phyloP scores from a whole-genome alignment of 2,329 filamentous ascomycete species.

The Penicillium sp. region DNA sequence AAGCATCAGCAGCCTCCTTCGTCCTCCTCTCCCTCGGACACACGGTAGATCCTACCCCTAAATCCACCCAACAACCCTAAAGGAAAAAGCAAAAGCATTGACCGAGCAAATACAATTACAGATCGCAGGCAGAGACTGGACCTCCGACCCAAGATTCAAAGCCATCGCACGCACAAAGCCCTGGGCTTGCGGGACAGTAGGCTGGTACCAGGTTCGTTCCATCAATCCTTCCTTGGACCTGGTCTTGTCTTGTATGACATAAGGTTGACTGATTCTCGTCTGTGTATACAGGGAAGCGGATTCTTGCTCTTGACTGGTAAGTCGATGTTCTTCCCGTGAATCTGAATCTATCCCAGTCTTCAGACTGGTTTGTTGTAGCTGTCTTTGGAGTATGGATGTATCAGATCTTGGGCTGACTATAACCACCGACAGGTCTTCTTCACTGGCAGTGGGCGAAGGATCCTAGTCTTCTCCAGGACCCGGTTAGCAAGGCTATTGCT shows the following conservation, averaged over 20 bases:
- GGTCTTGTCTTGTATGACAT: neutral
- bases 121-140: constrained; percentile 24
- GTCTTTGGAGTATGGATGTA: too few relatives aligned
- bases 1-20: constrained; percentile 21
- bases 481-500: constrained; percentile 31
- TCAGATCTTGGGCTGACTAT: too few relatives aligned
- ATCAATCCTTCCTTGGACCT: neutral
- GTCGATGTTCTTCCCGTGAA: constrained; percentile 1
- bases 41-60: constrained; percentile 16
- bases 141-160: constrained; percentile 25
- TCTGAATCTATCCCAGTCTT: too few relatives aligned
- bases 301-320: constrained; percentile 25
- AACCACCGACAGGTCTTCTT: constrained; percentile 17
- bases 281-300: constrained; percentile 23
- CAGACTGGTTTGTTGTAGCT: too few relatives aligned
- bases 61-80: neutral
- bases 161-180: constrained; percentile 20
- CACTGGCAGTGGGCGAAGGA: constrained; percentile 30
- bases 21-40: constrained; percentile 24
- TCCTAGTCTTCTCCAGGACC: constrained; percentile 23
- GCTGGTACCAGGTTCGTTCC: constrained; percentile 31
- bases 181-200: constrained; percentile 24
- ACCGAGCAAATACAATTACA: constrained; percentile 7
- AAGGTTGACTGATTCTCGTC: neutral
- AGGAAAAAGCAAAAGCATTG: neutral